A percentile compares a stretch with the other conserved stretches of the same genome.
Evolutionary conservation across 805 yeast species (phyloP).

Genomic region (Saccharomycopsis lassenensis): DNA sequence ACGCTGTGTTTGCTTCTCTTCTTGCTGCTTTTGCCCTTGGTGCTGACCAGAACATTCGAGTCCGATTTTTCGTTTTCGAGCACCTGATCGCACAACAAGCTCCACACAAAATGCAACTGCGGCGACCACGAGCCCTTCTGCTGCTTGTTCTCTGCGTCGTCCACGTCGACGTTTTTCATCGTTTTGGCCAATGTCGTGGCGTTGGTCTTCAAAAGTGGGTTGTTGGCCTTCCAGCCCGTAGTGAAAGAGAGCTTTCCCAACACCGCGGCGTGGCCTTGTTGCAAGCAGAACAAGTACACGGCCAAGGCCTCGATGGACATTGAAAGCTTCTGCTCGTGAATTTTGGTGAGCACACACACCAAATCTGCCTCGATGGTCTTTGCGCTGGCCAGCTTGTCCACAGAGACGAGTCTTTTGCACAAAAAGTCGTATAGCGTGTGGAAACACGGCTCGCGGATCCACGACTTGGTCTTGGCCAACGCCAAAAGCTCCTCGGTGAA

Average conservation of each 20-base stretch:
- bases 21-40: slow-evolving; percentile 24
- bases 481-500: slow-evolving; percentile 41
- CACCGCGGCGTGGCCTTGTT: slow-evolving; percentile 18
- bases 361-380: slow-evolving; percentile 17
- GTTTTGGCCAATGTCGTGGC: slow-evolving; percentile 49
- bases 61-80: slow-evolving; percentile 11
- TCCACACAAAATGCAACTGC: slow-evolving; percentile 70
- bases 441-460: slow-evolving; percentile 79
- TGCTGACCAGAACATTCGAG: slow-evolving; percentile 18
- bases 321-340: slow-evolving; percentile 45
- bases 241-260: slow-evolving; percentile 18
- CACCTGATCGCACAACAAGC: slow-evolving; percentile 38
- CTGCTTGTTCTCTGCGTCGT: slow-evolving; percentile 21
- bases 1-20: slow-evolving; percentile 28
- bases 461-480: slow-evolving; percentile 54
- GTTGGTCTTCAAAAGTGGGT: slow-evolving; percentile 69
- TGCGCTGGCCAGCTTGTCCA: slow-evolving; percentile 5
- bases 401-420: slow-evolving; percentile 21
- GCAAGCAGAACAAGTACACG: slow-evolving; percentile 46
- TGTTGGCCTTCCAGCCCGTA: slow-evolving; percentile 52
- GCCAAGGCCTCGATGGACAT: slow-evolving; percentile 75
- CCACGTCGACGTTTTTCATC: slow-evolving; percentile 43
- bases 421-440: slow-evolving; percentile 55
- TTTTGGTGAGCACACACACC: slow-evolving; percentile 28
- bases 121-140: slow-evolving; percentile 70